Base-by-base conservation (phyloP, 2,329 filamentous ascomycete species). In the Colletotrichum lupini region DNA sequence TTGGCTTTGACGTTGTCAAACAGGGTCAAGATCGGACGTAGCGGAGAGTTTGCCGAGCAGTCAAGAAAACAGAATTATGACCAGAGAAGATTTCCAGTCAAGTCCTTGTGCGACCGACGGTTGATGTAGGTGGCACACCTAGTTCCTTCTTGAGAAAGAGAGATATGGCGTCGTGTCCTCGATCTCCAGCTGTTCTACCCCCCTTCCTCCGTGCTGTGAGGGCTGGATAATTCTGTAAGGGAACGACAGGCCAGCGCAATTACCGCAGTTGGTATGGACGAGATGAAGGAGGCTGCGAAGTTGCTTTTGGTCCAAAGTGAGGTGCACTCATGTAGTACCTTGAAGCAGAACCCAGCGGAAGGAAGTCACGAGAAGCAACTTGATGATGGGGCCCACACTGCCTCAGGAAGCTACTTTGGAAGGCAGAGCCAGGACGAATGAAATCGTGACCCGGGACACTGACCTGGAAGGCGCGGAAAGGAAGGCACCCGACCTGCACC, bases 401-500 rank as follows among this genome's bases (percentile, higher is more conserved):
- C 12, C 12, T 35, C 61, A 53, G 30, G 53, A 35, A 59, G 35
- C 61, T 53, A 69, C 3, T 35, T 35, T 35, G 57, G n/a, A 4
- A 60, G n/a, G n/a, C 28, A 53, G 28, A 28, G 6, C 28, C 28
- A 4, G 46, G 32, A 35, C 32, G 12, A 28, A 35, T n/a, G 2
- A 24, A 49, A 28, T 52, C 7, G 60, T 26, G 12, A 12, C 32
- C 32, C 11, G 1, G 46, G n/a, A 22, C 6, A 3, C 7, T 49
- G 42, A 9, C 6, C 42, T 49, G 28, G n/a, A 63, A 26, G n/a
- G 60, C 46, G 52, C 60, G 28, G 16, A 32, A 53, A 49, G 46
- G 56, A 71, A 67, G 68, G 68, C 56, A 61, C 68, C 28, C 59
- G 35, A 37, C 55, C 58, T 61, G 57, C 56, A 67, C 63, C 68